Base-by-base conservation (phyloP, 2,329 filamentous ascomycete species). In the Lasiodiplodia sp. region DNA sequence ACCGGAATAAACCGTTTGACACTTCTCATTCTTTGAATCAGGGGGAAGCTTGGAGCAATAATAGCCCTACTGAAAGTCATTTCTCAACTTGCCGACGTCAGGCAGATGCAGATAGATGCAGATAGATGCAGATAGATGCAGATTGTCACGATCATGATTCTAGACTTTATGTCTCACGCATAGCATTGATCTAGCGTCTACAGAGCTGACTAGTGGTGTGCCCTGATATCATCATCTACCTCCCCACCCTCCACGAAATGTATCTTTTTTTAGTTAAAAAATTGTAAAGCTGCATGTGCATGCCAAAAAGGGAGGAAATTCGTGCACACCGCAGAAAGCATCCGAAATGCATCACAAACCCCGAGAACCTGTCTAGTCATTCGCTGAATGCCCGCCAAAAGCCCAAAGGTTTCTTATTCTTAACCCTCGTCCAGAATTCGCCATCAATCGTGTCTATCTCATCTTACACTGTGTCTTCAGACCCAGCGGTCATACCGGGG, bases 221-320 rank as follows among this genome's bases (percentile, higher is more conserved):
- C 47, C 47, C 25, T 28, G 44, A 47, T 51, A 52, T 64, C 60
- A 52, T 64, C 60, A 64, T 64, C 60, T 64, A 31, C 60, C n/a
- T 52, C 47, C n/a, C 60, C 47, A n/a, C 38, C 44, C 12, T n/a
- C 28, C 47, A 37, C 21, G 47, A 64, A 64, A n/a, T 38, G 11
- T 64, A 64, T 64, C 60, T 64, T 64, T 64, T 64, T 64, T 64
- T 64, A 64, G 60, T 64, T 64, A 62, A 64, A 64, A 64, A 64
- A 34, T 64, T 64, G 44, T 64, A 64, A 64, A 21, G 60, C 47
- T 52, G 60, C 60, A 64, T 52, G 60, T 47, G 60, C 47, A 64
- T 64, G 60, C 58, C 25, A 28, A 64, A 64, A 64, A 64, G 47
- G 60, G 60, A 64, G 28, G 60, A 64, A 64, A 52, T 47, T 52